Evolutionary conservation across 2,329 filamentous ascomycete genomes (phyloP).

Genomic region (Colletotrichum agaves): DNA sequence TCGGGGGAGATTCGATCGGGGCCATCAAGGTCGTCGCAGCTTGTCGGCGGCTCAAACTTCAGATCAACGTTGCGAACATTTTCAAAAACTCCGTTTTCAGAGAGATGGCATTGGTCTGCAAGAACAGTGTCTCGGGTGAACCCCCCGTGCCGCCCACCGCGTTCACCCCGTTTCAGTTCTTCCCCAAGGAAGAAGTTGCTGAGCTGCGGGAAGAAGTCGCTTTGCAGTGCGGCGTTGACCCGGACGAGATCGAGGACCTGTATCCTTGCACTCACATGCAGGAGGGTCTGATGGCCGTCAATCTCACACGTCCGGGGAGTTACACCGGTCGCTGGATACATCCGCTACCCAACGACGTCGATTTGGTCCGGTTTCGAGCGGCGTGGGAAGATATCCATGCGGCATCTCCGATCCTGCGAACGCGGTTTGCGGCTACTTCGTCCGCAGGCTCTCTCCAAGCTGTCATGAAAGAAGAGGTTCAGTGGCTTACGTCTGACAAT

Average conservation of each 20-base stretch:
- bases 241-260: conserved; percentile 35
- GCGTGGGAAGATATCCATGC: conserved; percentile 39
- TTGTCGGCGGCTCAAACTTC: conserved; percentile 1
- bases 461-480: background rate
- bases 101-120: conserved; percentile 23
- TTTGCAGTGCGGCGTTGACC: conserved; percentile 6
- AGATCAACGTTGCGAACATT: conserved; percentile 26
- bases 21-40: conserved; percentile 42
- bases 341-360: conserved; percentile 18
- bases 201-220: conserved; percentile 13
- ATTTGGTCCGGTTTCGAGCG: conserved; percentile 34
- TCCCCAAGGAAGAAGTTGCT: background rate
- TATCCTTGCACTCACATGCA: conserved; percentile 41
- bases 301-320: conserved; percentile 39
- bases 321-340: conserved; percentile 38
- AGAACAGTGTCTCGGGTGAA: background rate
- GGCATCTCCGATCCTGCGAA: conserved; percentile 38
- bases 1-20: conserved; percentile 42
- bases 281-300: conserved; percentile 41
- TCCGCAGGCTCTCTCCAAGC: conserved; percentile 62
- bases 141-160: rapidly evolving
- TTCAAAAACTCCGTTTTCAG: conserved; percentile 22
- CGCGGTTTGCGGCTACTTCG: conserved; percentile 37
- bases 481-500: conserved; percentile 13
- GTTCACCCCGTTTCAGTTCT: background rate